Evolutionary conservation across 2,329 filamentous ascomycete genomes (phyloP).

Genomic region (Magnaporthiopsis incrustans): DNA sequence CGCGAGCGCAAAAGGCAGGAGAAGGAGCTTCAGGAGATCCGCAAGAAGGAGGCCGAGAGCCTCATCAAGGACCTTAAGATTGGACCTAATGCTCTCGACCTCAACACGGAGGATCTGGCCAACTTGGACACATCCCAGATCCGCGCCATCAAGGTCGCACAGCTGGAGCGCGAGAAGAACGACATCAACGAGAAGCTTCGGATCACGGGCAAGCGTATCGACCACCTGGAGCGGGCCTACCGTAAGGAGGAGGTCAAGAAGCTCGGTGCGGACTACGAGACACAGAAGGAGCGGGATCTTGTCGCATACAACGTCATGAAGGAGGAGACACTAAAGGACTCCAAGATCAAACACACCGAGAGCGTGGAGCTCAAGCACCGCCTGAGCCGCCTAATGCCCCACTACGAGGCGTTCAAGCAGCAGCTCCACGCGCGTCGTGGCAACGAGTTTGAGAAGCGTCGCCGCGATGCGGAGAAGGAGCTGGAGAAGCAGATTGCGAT

Average conservation of each 20-base stretch:
- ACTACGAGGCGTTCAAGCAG: conserved; percentile 76
- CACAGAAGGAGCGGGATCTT: conserved; percentile 70
- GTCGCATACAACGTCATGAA: conserved; percentile 75
- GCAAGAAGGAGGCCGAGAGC: conserved; percentile 89
- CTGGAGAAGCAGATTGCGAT: conserved; percentile 84
- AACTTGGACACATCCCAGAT: conserved; percentile 84
- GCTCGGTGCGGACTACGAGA: conserved; percentile 74
- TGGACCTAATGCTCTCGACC: conserved; percentile 64
- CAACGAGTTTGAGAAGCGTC: conserved; percentile 92
- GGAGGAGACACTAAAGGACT: conserved; percentile 67
- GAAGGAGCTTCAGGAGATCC: conserved; percentile 82
- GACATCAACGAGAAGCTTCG: conserved; percentile 86
- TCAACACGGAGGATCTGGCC: conserved; percentile 75
- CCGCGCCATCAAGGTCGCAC: conserved; percentile 87
- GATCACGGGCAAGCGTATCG: conserved; percentile 88
- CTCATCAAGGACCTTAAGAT: conserved; percentile 87
- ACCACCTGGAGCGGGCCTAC: conserved; percentile 95
- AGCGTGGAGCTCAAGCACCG: conserved; percentile 91
- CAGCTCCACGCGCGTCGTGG: conserved; percentile 79
- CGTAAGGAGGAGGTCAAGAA: conserved; percentile 94
- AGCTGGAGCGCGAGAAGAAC: conserved; percentile 97
- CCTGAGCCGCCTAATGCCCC: conserved; percentile 72
- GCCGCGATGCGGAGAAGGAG: conserved; percentile 84
- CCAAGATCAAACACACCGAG: conserved; percentile 84
- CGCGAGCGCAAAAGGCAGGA: conserved; percentile 80